phyloP scores from a whole-genome alignment of 2,329 filamentous ascomycete genomes.

The Microdochium paspali region DNA sequence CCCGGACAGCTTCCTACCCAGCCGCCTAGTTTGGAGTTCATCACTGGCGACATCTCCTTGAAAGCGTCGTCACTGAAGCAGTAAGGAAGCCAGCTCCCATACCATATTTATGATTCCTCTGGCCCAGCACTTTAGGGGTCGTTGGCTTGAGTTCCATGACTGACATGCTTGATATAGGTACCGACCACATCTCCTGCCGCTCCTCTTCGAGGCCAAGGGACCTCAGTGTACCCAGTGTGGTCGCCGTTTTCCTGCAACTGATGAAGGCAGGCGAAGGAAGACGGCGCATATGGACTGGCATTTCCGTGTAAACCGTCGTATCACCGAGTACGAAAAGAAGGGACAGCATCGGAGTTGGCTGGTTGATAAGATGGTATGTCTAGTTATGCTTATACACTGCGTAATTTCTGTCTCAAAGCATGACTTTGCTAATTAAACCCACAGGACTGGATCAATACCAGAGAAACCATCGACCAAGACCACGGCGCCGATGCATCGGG shows the following conservation, averaged over 20 bases:
- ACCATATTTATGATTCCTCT: background rate
- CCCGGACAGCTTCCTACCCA: constrained; percentile 16
- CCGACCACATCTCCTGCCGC: constrained; percentile 63
- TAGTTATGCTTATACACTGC: background rate
- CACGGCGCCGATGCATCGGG: constrained; percentile 23
- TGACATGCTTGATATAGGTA: constrained; percentile 38
- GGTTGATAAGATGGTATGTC: constrained; percentile 69
- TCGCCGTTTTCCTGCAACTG: constrained; percentile 69
- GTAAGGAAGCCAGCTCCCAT: constrained; percentile 40
- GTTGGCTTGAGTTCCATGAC: constrained; percentile 3
- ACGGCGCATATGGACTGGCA: constrained; percentile 96
- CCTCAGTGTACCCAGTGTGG: constrained; percentile 89
- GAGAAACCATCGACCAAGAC: constrained; percentile 66
- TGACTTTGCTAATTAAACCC: background rate
- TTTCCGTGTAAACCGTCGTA: constrained; percentile 84
- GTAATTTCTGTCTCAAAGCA: constrained; percentile 15
- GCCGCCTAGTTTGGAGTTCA: constrained; percentile 18
- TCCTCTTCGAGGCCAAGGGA: constrained; percentile 72
- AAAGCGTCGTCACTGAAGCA: constrained; percentile 63
- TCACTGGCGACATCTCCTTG: constrained; percentile 45
- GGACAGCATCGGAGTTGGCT: constrained; percentile 94
- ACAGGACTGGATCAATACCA: constrained; percentile 82
- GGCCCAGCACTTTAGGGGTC: background rate
- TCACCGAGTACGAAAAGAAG: constrained; percentile 75
- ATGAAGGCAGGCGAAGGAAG: constrained; percentile 76